A percentile compares a stretch with the other conserved stretches of the same genome.
Conservation (phyloP, 352 stramenopile species). For the Globisporangium abappressorium region DNA sequence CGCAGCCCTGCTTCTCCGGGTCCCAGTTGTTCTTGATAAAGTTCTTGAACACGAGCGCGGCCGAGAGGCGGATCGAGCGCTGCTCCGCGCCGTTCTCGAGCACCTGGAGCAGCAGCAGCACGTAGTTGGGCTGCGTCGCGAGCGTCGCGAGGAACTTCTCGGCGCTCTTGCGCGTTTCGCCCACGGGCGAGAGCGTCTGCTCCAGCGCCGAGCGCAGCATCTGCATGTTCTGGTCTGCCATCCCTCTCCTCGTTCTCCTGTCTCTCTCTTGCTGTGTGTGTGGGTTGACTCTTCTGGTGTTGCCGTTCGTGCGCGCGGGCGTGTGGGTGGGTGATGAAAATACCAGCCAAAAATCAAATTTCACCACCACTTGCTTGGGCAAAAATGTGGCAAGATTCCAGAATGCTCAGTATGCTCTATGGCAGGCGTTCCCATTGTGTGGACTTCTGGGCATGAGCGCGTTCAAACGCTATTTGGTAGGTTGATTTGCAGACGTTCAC, state of each 20-base stretch:
- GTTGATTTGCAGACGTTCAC: no score
- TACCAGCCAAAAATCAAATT: not conserved
- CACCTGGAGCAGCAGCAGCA: constrained; percentile 68
- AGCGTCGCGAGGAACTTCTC: constrained; percentile 67
- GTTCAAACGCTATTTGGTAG: no score
- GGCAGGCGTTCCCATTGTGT: no score
- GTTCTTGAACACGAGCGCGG: constrained; percentile 96
- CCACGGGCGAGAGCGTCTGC: constrained; percentile 73
- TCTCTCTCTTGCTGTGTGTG: not conserved
- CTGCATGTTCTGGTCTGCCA: constrained; percentile 64
- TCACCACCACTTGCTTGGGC: not conserved
- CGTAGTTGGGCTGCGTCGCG: constrained; percentile 62
- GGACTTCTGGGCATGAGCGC: no score
- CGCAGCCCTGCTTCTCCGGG: constrained; percentile 71
- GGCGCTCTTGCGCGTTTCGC: constrained; percentile 63
- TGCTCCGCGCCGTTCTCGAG: constrained; percentile 61
- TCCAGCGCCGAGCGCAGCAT: constrained; percentile 72
- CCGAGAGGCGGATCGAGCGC: constrained; percentile 65
- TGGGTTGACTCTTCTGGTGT: constrained; percentile 1
- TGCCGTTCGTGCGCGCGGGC: not conserved
- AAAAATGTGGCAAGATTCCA: not conserved
- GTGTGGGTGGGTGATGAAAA: not conserved
- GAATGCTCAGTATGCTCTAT: not conserved
- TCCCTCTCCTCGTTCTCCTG: constrained; percentile 16
- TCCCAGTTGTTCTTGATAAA: constrained; percentile 98